Evolutionary conservation across 768 basidiomycete genomes (phyloP), one percentile per base, ranked within the genome.

Genomic region (Epithele typhae): DNA sequence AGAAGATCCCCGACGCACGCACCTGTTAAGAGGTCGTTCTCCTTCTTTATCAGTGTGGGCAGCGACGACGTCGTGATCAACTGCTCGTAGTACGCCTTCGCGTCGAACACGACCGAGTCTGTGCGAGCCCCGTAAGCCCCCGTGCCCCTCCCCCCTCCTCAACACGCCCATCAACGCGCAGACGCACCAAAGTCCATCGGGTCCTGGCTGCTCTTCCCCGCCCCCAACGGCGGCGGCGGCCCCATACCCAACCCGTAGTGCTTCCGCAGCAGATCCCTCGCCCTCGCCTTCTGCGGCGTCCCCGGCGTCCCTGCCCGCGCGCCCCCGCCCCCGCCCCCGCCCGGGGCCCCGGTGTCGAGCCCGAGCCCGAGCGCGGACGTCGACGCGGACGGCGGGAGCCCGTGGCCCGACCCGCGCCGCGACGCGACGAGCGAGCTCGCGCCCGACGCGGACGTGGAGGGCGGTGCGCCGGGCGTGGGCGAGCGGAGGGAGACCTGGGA

Each of bases 191-290:
- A 68, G 56, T 89, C 87, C 86, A 91, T 87, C 12, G 88, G 86
- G 62, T 92, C 90, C 43, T 73, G 72, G 27, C 25, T 67, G 69
- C 33, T 52, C 74, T 76, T 24, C 79, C 79, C 43, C 4, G 53
- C 53, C 2, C 75, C 71, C 1, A 72, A 57, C 18, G 87, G 77
- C 3, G 77, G 72, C 11, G 87, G 90, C 25, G 79, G 79, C 0
- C 82, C 83, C n/a, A 87, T 68, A 15, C 82, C 86, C 22, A 94
- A 66, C 5, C 90, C 89, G 73, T 94, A 94, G 59, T 94, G 91
- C 54, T 88, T 90, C 57, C 92, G 73, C 42, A 93, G 59, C 40
- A 92, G 62, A 60, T 92, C 88, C 54, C 84, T 73, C 11, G 90
- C 90, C 14, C 82, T 55, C 12, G 61, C 59, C 56, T 64, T 64